These are phyloP conservation scores for Aspergillus coremiiformis DNA, from an alignment of 495 filamentous ascomycete genomes.

Conservation along the genomic window DNA sequence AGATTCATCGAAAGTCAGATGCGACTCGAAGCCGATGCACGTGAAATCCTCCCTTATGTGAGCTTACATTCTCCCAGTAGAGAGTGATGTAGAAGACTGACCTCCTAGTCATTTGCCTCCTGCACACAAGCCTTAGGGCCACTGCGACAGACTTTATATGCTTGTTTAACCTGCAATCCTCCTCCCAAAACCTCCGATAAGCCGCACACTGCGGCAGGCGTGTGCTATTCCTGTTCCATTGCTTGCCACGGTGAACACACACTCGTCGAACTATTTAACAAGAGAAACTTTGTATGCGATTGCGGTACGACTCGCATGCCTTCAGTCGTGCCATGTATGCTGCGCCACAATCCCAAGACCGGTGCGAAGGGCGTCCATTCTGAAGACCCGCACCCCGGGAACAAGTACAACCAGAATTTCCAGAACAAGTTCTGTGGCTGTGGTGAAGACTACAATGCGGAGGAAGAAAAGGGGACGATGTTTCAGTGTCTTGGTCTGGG, in stretches of 20 bases:
- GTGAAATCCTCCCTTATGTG: slow-evolving; percentile 89
- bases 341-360: slow-evolving; percentile 68
- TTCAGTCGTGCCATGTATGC: slow-evolving; percentile 58
- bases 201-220: slow-evolving; percentile 66
- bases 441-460: slow-evolving; percentile 72
- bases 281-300: slow-evolving; percentile 92
- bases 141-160: slow-evolving; percentile 78
- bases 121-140: slow-evolving; percentile 85
- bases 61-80: slow-evolving; percentile 8
- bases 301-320: slow-evolving; percentile 84
- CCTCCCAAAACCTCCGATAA: slow-evolving; percentile 53
- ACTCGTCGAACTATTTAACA: slow-evolving; percentile 92
- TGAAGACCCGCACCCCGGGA: slow-evolving; percentile 60
- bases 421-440: slow-evolving; percentile 90
- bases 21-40: slow-evolving; percentile 85
- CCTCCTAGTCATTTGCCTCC: slow-evolving; percentile 71
- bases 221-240: slow-evolving; percentile 96
- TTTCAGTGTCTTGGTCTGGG: slow-evolving; percentile 92
- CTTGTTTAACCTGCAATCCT: slow-evolving; percentile 89
- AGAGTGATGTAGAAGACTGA: not conserved
- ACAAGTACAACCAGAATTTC: slow-evolving; percentile 94
- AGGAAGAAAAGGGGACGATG: slow-evolving; percentile 95
- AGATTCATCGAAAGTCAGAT: slow-evolving; percentile 88
- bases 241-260: slow-evolving; percentile 93
- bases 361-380: slow-evolving; percentile 71